Evolutionary conservation across 176 grass and related monocot species (phyloP).

Genomic region (Carex cristatella): DNA sequence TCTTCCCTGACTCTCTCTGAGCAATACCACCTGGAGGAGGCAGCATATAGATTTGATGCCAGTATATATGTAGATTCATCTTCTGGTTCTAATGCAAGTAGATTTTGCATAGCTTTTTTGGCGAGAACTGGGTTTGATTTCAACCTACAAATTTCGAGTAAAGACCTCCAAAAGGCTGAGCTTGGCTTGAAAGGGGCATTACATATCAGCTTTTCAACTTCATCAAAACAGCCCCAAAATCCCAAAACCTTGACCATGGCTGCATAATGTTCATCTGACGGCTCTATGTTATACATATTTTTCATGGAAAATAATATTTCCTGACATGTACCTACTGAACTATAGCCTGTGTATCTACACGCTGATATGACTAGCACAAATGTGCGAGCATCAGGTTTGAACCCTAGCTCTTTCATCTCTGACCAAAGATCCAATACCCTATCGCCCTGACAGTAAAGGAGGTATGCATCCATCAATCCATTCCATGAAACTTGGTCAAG

Average conservation of each 20-base stretch:
- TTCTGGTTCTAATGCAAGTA: slow-evolving; percentile 32
- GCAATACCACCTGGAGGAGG: slow-evolving; percentile 29
- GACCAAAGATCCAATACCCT: slow-evolving; percentile 29
- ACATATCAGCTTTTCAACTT: slow-evolving; percentile 22
- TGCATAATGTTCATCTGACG: slow-evolving; percentile 34
- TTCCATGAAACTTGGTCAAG: slow-evolving; percentile 36
- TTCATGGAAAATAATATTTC: slow-evolving; percentile 36
- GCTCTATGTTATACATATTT: slow-evolving; percentile 33
- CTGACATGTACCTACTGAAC: slow-evolving; percentile 12
- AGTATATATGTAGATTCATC: slow-evolving; percentile 32
- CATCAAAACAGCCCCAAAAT: slow-evolving; percentile 24
- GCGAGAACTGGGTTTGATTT: slow-evolving; percentile 29
- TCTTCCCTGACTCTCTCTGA: slow-evolving; percentile 20
- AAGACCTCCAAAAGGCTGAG: slow-evolving; percentile 27
- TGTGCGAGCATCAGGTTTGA: slow-evolving; percentile 24
- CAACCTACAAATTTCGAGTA: slow-evolving; percentile 33
- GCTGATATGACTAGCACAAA: slow-evolving; percentile 34
- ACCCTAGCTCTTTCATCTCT: slow-evolving; percentile 25
- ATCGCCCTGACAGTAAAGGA: slow-evolving; percentile 27
- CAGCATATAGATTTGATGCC: slow-evolving; percentile 34
- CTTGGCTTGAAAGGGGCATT: slow-evolving; percentile 23
- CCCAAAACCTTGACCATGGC: slow-evolving; percentile 40
- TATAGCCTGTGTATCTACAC: slow-evolving; percentile 29
- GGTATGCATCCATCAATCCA: slow-evolving; percentile 32
- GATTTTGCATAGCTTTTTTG: slow-evolving; percentile 30